These are phyloP conservation scores for Exophiala sp. DNA, from an alignment of 2,329 filamentous ascomycete genomes.

Conservation along the genomic window DNA sequence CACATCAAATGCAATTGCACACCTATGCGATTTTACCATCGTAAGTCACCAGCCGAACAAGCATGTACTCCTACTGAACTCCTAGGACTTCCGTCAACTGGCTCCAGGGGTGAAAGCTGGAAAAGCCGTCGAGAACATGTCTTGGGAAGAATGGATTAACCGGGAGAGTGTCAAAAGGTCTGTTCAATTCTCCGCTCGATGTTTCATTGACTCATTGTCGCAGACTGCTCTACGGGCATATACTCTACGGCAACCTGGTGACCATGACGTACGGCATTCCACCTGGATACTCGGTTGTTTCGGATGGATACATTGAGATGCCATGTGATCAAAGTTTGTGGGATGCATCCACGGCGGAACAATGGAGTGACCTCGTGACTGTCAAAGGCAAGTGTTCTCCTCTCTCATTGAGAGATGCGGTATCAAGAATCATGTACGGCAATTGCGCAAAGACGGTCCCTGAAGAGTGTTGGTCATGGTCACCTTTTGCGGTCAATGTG, in stretches of 20 bases:
- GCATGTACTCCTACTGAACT: not conserved
- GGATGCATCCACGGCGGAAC: slow-evolving; percentile 30
- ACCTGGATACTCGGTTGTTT: slow-evolving; percentile 33
- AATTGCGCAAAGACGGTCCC: slow-evolving; percentile 21
- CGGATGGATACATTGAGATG: slow-evolving; percentile 36
- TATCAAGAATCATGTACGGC: slow-evolving; percentile 30
- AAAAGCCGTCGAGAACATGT: slow-evolving; percentile 9
- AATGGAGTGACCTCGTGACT: slow-evolving; percentile 28
- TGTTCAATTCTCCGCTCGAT: not conserved
- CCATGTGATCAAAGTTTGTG: slow-evolving; percentile 34
- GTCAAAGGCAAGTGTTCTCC: slow-evolving; percentile 5
- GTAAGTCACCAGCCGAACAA: not conserved
- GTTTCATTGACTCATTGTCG: not conserved
- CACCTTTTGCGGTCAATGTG: slow-evolving; percentile 33
- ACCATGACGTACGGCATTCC: slow-evolving; percentile 34
- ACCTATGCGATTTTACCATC: slow-evolving; percentile 20
- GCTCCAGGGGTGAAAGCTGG: slow-evolving; percentile 11
- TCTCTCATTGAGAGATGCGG: slow-evolving; percentile 27
- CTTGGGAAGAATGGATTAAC: slow-evolving; percentile 33
- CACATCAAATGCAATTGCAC: slow-evolving; percentile 26
- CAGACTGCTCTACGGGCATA: slow-evolving; percentile 33
- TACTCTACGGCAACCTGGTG: slow-evolving; percentile 34
- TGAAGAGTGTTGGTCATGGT: slow-evolving; percentile 18
- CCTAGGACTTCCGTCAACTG: slow-evolving; percentile 16
- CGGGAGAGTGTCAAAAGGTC: slow-evolving; percentile 31